Evolutionary conservation across 331 rosid species (phyloP).

Genomic region (Pyrus hybrid): DNA sequence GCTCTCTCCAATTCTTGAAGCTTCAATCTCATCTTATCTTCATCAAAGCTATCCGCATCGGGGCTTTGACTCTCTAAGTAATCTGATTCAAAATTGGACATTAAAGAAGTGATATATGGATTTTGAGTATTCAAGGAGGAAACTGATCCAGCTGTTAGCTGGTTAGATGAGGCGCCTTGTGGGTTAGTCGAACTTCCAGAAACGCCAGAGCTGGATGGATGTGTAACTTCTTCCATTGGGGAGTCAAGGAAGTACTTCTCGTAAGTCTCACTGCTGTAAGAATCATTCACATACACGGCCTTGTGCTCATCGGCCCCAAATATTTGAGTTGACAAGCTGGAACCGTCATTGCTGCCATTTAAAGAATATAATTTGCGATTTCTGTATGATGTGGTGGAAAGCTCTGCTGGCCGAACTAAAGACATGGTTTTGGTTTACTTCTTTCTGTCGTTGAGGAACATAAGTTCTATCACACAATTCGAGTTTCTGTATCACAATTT

Average conservation of each 20-base stretch:
- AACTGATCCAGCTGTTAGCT: slow-evolving; percentile 30
- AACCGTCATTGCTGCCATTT: slow-evolving; percentile 57
- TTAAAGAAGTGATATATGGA: slow-evolving; percentile 28
- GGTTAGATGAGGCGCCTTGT: slow-evolving; percentile 29
- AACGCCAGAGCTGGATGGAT: slow-evolving; percentile 43
- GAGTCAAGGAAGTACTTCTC: slow-evolving; percentile 75
- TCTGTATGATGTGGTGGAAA: slow-evolving; percentile 42
- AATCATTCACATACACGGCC: slow-evolving; percentile 38
- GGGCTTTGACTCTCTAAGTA: slow-evolving; percentile 49
- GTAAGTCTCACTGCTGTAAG: slow-evolving; percentile 55
- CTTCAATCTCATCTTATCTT: slow-evolving; percentile 57
- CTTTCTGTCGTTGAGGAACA: slow-evolving; percentile 9
- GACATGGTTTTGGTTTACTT: slow-evolving; percentile 43
- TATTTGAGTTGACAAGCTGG: slow-evolving; percentile 47
- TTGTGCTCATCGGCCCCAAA: slow-evolving; percentile 48
- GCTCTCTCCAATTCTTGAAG: slow-evolving; percentile 86
- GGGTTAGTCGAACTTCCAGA: slow-evolving; percentile 48
- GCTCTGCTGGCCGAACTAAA: slow-evolving; percentile 54
- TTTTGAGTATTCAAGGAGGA: slow-evolving; percentile 27
- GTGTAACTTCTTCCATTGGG: slow-evolving; percentile 49
- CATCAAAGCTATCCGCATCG: slow-evolving; percentile 36
- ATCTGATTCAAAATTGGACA: slow-evolving; percentile 36
- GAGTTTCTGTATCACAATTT: slow-evolving; percentile 26
- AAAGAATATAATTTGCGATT: slow-evolving; percentile 64
- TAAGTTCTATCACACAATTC: slow-evolving; percentile 14